A percentile compares a stretch with the other conserved stretches of the same genome.
Conservation (phyloP, 225 moss, liverwort and hornwort species). For the Pseudisothecium myosuroides region DNA sequence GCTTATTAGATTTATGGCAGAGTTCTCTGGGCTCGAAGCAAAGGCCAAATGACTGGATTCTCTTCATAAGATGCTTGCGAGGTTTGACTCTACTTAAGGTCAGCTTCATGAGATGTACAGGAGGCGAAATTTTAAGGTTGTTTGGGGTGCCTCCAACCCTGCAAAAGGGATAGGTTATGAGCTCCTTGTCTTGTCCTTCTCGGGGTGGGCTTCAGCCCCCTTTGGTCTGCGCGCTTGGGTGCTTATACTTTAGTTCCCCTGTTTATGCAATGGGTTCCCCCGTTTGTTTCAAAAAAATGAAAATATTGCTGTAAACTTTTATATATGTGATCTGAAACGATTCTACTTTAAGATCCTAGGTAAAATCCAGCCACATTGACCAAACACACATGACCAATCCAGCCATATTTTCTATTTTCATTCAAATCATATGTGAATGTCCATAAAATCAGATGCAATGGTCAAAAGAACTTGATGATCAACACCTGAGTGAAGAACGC, state of each 20-base stretch:
- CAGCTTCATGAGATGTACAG: not conserved
- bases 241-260: not conserved
- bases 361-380: not conserved
- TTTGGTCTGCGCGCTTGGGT: not conserved
- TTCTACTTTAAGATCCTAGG: not conserved
- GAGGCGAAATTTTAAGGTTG: not conserved
- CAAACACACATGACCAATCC: not conserved
- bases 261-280: not conserved
- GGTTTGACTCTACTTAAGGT: not conserved
- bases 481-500: not conserved
- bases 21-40: not conserved
- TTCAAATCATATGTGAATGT: not conserved
- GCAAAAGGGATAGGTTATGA: not conserved
- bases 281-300: not conserved
- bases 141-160: not conserved
- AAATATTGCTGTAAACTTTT: not conserved
- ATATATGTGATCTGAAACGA: not conserved
- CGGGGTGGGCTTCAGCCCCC: too few relatives aligned
- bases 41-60: not conserved
- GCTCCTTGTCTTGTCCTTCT: not conserved
- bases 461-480: not conserved
- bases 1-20: too few relatives aligned
- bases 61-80: not conserved
- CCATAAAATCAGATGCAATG: not conserved
- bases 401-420: not conserved